phyloP scores from a whole-genome alignment of 768 basidiomycete genomes.

The Lentinula sp. region DNA sequence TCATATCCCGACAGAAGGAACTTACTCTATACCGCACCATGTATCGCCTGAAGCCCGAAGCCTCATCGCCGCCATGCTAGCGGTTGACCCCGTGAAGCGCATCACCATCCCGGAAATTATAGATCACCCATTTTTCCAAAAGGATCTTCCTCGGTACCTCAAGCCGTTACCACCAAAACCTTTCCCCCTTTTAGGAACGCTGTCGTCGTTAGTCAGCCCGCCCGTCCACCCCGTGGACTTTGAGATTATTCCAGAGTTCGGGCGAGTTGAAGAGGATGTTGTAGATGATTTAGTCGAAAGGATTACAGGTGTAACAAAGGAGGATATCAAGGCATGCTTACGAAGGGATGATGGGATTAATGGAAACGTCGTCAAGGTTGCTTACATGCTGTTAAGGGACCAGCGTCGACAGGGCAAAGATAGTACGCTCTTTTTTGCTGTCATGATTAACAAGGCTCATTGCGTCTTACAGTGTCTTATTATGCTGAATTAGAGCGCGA shows the following conservation, averaged over 20 bases:
- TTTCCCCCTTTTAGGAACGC: conserved; percentile 69
- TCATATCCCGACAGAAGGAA: conserved; percentile 53
- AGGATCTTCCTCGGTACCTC: conserved; percentile 83
- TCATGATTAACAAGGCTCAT: conserved; percentile 3
- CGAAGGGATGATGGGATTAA: conserved; percentile 77
- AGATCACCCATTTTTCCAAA: conserved; percentile 84
- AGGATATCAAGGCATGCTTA: conserved; percentile 85
- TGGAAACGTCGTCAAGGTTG: conserved; percentile 93
- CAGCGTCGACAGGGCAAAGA: conserved; percentile 81
- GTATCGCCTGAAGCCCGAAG: conserved; percentile 72
- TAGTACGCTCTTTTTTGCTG: conserved; percentile 45
- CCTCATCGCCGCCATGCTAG: conserved; percentile 86
- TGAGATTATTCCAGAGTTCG: conserved; percentile 87
- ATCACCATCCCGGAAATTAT: conserved; percentile 92
- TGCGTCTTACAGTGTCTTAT: conserved; percentile 49
- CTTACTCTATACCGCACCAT: conserved; percentile 78
- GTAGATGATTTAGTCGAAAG: conserved; percentile 74
- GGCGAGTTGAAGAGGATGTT: conserved; percentile 86
- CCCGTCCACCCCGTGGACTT: conserved; percentile 55
- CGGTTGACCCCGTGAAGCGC: conserved; percentile 90
- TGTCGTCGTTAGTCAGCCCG: conserved; percentile 67
- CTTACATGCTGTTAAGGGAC: conserved; percentile 90
- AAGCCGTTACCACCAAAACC: conserved; percentile 73
- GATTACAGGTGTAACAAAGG: conserved; percentile 70
- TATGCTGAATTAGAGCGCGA: conserved; percentile 85